Evolutionary conservation across 1,284 basidiomycete genomes (phyloP), one percentile per base, ranked within the genome.

Genomic region (Trichosporon ovoides): DNA sequence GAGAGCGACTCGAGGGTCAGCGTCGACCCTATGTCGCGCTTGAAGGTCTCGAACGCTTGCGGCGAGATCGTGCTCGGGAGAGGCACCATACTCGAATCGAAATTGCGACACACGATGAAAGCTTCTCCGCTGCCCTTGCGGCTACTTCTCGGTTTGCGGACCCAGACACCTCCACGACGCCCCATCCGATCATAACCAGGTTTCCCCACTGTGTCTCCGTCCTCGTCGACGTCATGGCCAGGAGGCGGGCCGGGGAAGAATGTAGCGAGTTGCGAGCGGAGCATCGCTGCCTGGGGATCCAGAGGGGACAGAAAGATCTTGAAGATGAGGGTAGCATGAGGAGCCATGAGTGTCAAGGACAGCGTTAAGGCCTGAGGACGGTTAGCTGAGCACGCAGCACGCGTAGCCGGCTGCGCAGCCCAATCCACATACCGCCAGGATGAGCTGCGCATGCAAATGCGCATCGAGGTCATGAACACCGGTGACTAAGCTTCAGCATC

Each of bases 401-500:
- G 38, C 38, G 28, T 43, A 36, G 12, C 7, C 18, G 28, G 38
- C 11, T 18, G 31, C n/a, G 37, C 28, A 31, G 31, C 20, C 10
- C 13, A 18, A 50, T 7, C 11, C 13, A 72, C 77, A 55, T 49
- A 78, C 80, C 14, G 82, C 81, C 13, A 82, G 73, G 2, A 84
- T 70, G 0, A 84, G 76, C 63, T 83, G 82, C 0, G 81, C 78
- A 66, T 84, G 83, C 6, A 83, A 76, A 61, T 81, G 82, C 31
- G 82, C 82, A 69, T 84, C 83, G 19, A 84, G 73, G 60, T 81
- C 80, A 61, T 83, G 82, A 0, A 84, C 74, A 22, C 83, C 83
- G 4, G 82, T 83, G 11, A 84, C 82, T 81, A 59, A 11, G 19
- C 13, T 37, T 59, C 37, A 56, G 48, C 28, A 34, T 16, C 19